phyloP scores from a whole-genome alignment of 768 basidiomycete genomes.

The Auricularia auricula-judae region DNA sequence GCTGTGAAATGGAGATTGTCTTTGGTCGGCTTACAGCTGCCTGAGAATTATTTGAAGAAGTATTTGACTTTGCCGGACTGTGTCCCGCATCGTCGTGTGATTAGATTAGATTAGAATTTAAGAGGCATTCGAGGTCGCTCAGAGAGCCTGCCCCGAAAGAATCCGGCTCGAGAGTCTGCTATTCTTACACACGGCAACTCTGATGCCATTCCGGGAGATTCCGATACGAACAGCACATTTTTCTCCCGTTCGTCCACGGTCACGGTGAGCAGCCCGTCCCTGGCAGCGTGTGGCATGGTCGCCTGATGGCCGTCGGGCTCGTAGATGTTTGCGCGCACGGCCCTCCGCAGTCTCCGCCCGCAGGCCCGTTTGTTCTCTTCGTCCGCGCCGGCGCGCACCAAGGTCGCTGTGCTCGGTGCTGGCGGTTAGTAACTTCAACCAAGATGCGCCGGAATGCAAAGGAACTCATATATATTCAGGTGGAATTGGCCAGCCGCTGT shows the following conservation, averaged over 20 bases:
- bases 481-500: conserved; percentile 97
- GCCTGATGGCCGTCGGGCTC: not conserved
- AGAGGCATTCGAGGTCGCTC: too few relatives aligned
- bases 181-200: not conserved
- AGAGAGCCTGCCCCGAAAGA: too few relatives aligned
- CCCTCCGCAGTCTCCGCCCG: conserved; percentile 43
- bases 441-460: not conserved
- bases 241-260: not conserved
- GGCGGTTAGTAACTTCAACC: conserved; percentile 45
- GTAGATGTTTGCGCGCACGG: conserved; percentile 55
- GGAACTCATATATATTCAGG: conserved; percentile 15
- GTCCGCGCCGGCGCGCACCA: conserved; percentile 57
- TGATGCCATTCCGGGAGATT: not conserved
- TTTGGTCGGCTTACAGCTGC: too few relatives aligned
- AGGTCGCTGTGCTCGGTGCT: conserved; percentile 95
- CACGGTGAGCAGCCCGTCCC: not conserved
- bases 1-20: too few relatives aligned
- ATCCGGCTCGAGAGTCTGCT: too few relatives aligned
- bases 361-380: conserved; percentile 67
- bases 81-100: too few relatives aligned
- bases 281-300: not conserved
- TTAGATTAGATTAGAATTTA: too few relatives aligned
- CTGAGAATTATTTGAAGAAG: too few relatives aligned
- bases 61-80: too few relatives aligned
- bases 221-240: not conserved